Evolutionary conservation across 768 basidiomycete genomes (phyloP), one percentile per base, ranked within the genome.

Genomic region (Rhodotorula taiwanensis): DNA sequence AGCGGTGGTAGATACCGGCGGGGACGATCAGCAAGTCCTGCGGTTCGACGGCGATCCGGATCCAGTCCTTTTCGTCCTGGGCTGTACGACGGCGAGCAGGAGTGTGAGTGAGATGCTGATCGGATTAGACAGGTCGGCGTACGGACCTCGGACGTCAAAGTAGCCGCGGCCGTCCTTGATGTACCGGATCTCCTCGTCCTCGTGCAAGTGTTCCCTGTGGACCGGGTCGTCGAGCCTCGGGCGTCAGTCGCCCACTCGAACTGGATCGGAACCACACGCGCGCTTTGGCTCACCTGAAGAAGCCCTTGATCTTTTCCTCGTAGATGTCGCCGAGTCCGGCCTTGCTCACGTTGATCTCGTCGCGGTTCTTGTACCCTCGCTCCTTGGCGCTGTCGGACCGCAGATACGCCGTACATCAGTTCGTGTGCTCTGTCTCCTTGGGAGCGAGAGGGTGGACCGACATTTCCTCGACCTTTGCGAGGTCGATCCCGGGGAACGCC

Each of bases 101-200:
- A 23, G 9, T 16, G 10, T 39, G 36, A 9, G 9, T 39, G 36
- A 39, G 36, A 9, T 39, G 36, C 36, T 16, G n/a, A n/a, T n/a
- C n/a, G n/a, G n/a, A n/a, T n/a, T n/a, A n/a, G n/a, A n/a, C n/a
- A n/a, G n/a, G n/a, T n/a, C n/a, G n/a, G n/a, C n/a, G n/a, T n/a
- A n/a, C n/a, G n/a, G n/a, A 70, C 88, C 88, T 62, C 91, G 82
- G 44, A 97, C 83, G 70, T 97, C 93, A 73, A 95, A 97, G 80
- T 84, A 98, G 0, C 90, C 92, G 42, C 83, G 84, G n/a, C 93
- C 93, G 1, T 81, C 79, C 44, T 90, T 80, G 70, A 93, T 83
- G 71, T 88, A 97, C 13, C 92, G 81, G 72, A 93, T 94, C 76
- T 97, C 92, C 72, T 97, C 92, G 71, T 95, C 92, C 75, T 95